Percentiles rank a stretch among this genome's conserved stretches.
phyloP scores from a whole-genome alignment of 768 basidiomycete species.

The Kockovaella imperatae region DNA sequence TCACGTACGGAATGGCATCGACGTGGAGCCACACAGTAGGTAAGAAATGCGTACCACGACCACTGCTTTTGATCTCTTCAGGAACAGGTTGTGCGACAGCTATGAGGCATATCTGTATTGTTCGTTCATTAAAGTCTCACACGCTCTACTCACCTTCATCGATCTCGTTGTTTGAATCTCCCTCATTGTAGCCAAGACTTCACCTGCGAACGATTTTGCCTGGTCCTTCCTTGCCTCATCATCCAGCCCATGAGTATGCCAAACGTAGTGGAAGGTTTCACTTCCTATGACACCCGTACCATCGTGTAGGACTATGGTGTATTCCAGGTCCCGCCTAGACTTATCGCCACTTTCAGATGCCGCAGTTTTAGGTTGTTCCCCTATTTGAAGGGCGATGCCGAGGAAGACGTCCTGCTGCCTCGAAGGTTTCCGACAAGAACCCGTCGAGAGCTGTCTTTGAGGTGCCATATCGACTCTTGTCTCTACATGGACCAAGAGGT shows the following conservation, averaged over 20 bases:
- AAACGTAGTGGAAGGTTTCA: slow-evolving; percentile 20
- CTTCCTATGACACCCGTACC: slow-evolving; percentile 33
- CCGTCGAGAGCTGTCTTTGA: slow-evolving; percentile 15
- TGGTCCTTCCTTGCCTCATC: slow-evolving; percentile 9
- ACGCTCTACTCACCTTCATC: slow-evolving; percentile 27
- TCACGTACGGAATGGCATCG: slow-evolving; percentile 35
- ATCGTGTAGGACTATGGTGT: slow-evolving; percentile 31
- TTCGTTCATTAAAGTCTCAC: background rate
- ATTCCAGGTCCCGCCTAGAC: slow-evolving; percentile 21
- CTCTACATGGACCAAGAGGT: background rate
- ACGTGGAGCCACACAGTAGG: slow-evolving; percentile 33
- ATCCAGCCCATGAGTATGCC: slow-evolving; percentile 1
- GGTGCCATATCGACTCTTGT: slow-evolving; percentile 17
- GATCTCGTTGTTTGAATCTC: slow-evolving; percentile 19
- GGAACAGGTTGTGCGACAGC: slow-evolving; percentile 35
- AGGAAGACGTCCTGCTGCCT: slow-evolving; percentile 32
- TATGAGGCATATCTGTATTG: slow-evolving; percentile 4
- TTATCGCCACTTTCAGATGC: background rate
- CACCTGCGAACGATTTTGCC: slow-evolving; percentile 10
- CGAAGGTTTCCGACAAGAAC: slow-evolving; percentile 15
- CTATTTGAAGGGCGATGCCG: slow-evolving; percentile 24
- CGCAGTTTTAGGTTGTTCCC: background rate
- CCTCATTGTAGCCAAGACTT: slow-evolving; percentile 15
- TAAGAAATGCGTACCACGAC: slow-evolving; percentile 25
- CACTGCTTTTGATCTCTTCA: slow-evolving; percentile 14